A percentile compares a stretch with the other conserved stretches of the same genome.
Conservation (phyloP, 176 grass and related monocot species). For the Carex myosuroides region DNA sequence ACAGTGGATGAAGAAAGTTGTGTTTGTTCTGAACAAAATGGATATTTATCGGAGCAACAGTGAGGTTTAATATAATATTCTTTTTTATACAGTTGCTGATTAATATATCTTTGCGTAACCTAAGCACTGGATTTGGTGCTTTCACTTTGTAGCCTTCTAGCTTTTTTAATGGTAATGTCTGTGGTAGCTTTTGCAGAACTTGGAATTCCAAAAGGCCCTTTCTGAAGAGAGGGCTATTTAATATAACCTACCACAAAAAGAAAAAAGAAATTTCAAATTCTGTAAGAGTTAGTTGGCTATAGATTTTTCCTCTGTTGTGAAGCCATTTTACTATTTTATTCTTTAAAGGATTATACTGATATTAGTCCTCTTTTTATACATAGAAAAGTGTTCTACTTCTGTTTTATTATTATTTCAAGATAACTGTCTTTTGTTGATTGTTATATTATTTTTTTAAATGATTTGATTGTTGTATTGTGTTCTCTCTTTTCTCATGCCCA, state of each 20-base stretch:
- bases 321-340: not conserved
- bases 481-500: slow-evolving; percentile 36
- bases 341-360: not conserved
- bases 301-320: not conserved
- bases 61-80: slow-evolving; percentile 54
- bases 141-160: not conserved
- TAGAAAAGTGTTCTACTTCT: slow-evolving; percentile 23
- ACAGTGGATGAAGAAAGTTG: slow-evolving; percentile 98
- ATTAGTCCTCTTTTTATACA: not conserved
- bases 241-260: not conserved
- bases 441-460: slow-evolving; percentile 14
- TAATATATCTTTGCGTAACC: not conserved
- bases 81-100: slow-evolving; percentile 2
- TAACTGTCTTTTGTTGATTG: not conserved
- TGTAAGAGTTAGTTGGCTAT: not conserved
- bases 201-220: not conserved
- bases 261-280: not conserved
- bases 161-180: not conserved
- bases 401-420: slow-evolving; percentile 20
- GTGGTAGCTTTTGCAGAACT: not conserved
- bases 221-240: not conserved
- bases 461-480: slow-evolving; percentile 11
- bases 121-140: not conserved
- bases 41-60: slow-evolving; percentile 73
- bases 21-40: slow-evolving; percentile 93